Conservation (phyloP, 1,284 basidiomycete species). For the Sporisorium sorghi region DNA sequence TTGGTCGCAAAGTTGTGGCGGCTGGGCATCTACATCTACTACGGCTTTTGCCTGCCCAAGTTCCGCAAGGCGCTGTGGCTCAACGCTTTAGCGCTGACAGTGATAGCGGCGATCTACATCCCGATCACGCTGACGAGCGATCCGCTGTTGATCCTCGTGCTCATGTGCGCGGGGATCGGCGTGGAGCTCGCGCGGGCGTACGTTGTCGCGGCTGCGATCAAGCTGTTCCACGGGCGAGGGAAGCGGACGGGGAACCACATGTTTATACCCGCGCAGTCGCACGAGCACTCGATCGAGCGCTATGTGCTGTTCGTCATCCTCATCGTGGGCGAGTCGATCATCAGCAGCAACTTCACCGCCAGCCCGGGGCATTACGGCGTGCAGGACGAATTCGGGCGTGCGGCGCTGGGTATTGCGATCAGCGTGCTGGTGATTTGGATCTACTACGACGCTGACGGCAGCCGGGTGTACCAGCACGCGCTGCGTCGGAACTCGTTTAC, state of each 20-base stretch:
- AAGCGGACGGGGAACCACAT: slow-evolving; percentile 50
- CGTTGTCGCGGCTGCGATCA: slow-evolving; percentile 46
- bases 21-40: slow-evolving; percentile 55
- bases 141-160: slow-evolving; percentile 43
- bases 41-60: slow-evolving; percentile 61
- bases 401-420: slow-evolving; percentile 58
- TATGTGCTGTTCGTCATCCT: slow-evolving; percentile 62
- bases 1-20: slow-evolving; percentile 59
- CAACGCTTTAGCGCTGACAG: slow-evolving; percentile 42
- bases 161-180: slow-evolving; percentile 52
- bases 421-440: slow-evolving; percentile 66
- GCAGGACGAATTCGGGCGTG: slow-evolving; percentile 52
- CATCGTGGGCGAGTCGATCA: slow-evolving; percentile 63
- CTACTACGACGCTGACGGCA: slow-evolving; percentile 61
- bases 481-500: slow-evolving; percentile 64
- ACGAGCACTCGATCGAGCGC: slow-evolving; percentile 63
- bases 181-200: slow-evolving; percentile 55
- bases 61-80: slow-evolving; percentile 63
- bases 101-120: slow-evolving; percentile 58
- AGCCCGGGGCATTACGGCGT: slow-evolving; percentile 36
- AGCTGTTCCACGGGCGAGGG: slow-evolving; percentile 44
- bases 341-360: slow-evolving; percentile 49
- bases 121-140: slow-evolving; percentile 49
- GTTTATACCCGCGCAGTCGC: slow-evolving; percentile 60
- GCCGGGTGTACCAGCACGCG: slow-evolving; percentile 66